Percentiles rank a stretch among this genome's conserved stretches.
These are phyloP conservation scores for Gnaphalium uliginosum DNA, from an alignment of 129 eudicot species.

Conservation along the genomic window DNA sequence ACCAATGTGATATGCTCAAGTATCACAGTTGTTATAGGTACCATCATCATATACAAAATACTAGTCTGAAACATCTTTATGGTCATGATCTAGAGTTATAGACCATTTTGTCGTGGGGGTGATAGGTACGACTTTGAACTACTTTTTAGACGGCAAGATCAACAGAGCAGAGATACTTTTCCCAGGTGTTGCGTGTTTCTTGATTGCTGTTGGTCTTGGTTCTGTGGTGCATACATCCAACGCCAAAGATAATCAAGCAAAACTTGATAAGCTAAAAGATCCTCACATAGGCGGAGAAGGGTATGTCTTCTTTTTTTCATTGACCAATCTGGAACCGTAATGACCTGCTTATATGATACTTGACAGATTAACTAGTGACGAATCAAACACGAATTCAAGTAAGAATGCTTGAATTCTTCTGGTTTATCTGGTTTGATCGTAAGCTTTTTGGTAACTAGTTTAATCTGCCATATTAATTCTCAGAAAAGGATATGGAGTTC, in stretches of 20 bases:
- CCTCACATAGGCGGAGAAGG: not conserved
- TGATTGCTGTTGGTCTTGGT: conserved; percentile 19
- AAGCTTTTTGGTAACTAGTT: not conserved
- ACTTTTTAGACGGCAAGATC: conserved; percentile 20
- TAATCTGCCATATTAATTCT: not conserved
- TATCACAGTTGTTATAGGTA: conserved; percentile 14
- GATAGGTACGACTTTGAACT: conserved; percentile 17
- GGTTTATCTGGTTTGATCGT: not conserved
- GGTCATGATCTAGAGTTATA: not conserved
- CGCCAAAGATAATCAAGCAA: conserved; percentile 21
- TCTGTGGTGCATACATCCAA: conserved; percentile 11
- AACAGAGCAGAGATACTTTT: conserved; percentile 19
- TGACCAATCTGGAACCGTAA: not conserved
- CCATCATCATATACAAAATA: conserved; percentile 7
- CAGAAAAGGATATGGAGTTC: conserved; percentile 10
- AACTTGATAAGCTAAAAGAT: conserved; percentile 12
- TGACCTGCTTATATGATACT: not conserved
- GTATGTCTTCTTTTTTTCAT: conserved; percentile 18
- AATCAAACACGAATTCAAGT: conserved; percentile 26
- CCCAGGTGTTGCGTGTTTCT: conserved; percentile 23
- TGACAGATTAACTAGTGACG: conserved; percentile 17
- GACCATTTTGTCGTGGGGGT: not conserved
- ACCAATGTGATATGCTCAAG: conserved; percentile 18
- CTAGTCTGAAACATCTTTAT: not conserved
- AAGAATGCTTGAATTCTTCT: conserved; percentile 2